Evolutionary conservation across 2,329 filamentous ascomycete genomes (phyloP), one percentile per base, ranked within the genome.

Genomic region (Monosporascus ibericus): DNA sequence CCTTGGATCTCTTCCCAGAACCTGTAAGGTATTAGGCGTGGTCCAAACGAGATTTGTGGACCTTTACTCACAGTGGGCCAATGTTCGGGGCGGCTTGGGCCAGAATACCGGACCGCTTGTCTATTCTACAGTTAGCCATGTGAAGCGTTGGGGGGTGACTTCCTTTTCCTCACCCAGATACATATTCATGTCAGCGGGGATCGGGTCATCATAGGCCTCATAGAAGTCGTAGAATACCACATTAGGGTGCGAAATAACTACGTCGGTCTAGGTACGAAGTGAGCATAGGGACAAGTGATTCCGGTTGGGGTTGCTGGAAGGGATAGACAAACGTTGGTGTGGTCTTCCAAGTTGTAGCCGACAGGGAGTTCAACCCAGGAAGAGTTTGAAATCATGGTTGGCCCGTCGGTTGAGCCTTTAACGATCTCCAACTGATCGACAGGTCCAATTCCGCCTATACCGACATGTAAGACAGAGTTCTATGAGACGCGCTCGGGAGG

Each of bases 71-170:
- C 67, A 84, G 73, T 24, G 82, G 78, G 0, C 82, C 81, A 51
- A 87, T 84, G 66, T 86, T 84, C 24, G 84, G 82, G 2, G 82
- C 81, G 25, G 83, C 81, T 64, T 85, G 81, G 1, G 84, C 75
- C 15, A 87, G 74, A 44, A 86, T 82, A 25, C 84, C 84, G 27
- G 74, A 76, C 51, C 81, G 76, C 52, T 70, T 66, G 52, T 69
- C 63, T 68, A 55, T 36, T 9, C 7, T 6, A 38, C 2, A 24
- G 52, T 65, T 47, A 64, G 60, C 47, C 7, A 47, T 4, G 5
- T 20, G 17, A 6, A 20, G 3, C 22, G 3, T 20, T 11, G 14
- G 18, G n/a, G 48, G 14, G 17, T 17, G 24, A 36, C 18, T 9
- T n/a, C 15, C 4, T 37, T 37, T 38, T 44, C 55, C 67, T 62